Evolutionary conservation across 768 basidiomycete genomes (phyloP).

Genomic region (Imleria badia): DNA sequence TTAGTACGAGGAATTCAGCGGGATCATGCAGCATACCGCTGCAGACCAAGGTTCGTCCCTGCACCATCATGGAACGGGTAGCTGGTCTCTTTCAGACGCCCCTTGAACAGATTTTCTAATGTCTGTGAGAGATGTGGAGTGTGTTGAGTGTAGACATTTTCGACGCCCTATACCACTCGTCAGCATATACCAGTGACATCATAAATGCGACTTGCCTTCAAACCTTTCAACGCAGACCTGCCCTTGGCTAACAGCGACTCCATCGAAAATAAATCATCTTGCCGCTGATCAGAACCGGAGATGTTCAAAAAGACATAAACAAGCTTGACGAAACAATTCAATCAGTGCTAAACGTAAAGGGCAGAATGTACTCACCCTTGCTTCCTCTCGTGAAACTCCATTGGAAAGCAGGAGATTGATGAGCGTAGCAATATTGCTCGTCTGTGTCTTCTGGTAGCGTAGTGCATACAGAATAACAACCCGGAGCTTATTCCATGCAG

Average conservation of each 20-base stretch:
- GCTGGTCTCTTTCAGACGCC: constrained; percentile 79
- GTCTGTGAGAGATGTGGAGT: constrained; percentile 92
- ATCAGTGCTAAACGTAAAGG: constrained; percentile 3
- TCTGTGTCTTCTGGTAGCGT: constrained; percentile 89
- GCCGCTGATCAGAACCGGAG: constrained; percentile 92
- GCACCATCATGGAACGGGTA: constrained; percentile 85
- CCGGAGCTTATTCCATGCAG: constrained; percentile 82
- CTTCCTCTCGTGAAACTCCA: constrained; percentile 75
- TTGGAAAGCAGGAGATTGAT: constrained; percentile 75
- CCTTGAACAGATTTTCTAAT: constrained; percentile 84
- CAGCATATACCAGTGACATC: background rate
- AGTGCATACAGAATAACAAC: constrained; percentile 91
- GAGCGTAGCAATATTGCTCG: constrained; percentile 75
- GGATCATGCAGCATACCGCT: constrained; percentile 47
- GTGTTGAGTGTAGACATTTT: constrained; percentile 99
- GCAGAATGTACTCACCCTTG: constrained; percentile 44
- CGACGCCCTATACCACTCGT: constrained; percentile 70
- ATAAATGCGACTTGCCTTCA: constrained; percentile 62
- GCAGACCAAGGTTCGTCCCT: constrained; percentile 67
- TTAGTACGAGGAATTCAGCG: constrained; percentile 1
- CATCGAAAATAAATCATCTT: constrained; percentile 95
- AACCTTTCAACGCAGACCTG: constrained; percentile 89
- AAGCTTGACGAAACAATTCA: constrained; percentile 49
- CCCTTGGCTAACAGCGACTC: constrained; percentile 94
- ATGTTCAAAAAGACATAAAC: constrained; percentile 93